Evolutionary conservation across 129 eudicot genomes (phyloP), one percentile per base, ranked within the genome.

Genomic region (Rutidosis leptorrhynchoides): DNA sequence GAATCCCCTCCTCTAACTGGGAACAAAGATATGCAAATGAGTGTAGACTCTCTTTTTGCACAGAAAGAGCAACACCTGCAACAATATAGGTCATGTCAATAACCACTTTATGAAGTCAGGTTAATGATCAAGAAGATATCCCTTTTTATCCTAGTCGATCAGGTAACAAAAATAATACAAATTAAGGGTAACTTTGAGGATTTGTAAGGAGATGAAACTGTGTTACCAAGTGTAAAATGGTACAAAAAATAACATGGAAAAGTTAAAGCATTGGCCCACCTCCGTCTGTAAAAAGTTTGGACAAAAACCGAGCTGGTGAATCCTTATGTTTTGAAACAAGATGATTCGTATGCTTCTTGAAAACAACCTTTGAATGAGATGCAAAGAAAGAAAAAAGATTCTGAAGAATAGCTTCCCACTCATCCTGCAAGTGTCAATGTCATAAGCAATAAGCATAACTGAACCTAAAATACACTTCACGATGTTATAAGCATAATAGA

Each of bases 31-130:
- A 64, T 21, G 83, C 65, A 69, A 83, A 80, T 33, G 83, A 82
- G 61, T 69, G 87, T 67, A 93, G 83, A 68, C 96, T 86, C 84
- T 82, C 92, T 63, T 76, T 78, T 72, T 88, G 91, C 30, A 84
- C 86, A 62, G 83, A 67, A 59, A 51, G 69, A 65, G 87, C 48
- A 69, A 86, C 79, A 57, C 90, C 98, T 88, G 83, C 54, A 70
- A 55, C 20, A 35, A 64, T 15, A 58, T 22, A 55, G 8, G 6
- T 54, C 7, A 20, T 45, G 72, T 40, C 6, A 74, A 33, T 11
- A 67, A n/a, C 62, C 63, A 33, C 49, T 14, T 48, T 5, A 7
- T 20, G 12, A 73, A 37, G 33, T 32, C 29, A 23, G 53, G 55
- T 20, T 66, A 32, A 51, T 37, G 43, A 62, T 12, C 42, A 49